Evolutionary conservation across 345 rosid genomes (phyloP).

Genomic region (Citrus reticulata): DNA sequence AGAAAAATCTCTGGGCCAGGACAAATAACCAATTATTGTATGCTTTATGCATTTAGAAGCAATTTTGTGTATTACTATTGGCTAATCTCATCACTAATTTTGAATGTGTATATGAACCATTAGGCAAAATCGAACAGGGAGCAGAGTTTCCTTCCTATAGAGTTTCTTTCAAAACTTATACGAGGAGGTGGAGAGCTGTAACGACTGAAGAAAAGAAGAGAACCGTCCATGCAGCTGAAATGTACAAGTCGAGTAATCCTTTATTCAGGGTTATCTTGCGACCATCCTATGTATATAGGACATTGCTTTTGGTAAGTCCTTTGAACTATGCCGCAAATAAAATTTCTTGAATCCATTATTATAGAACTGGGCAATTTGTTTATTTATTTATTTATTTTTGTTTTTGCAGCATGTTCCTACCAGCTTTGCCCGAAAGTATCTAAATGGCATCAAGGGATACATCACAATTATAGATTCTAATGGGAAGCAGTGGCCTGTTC

Average conservation of each 20-base stretch:
- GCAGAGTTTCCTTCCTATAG: not conserved
- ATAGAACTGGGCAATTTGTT: no score
- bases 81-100: not conserved
- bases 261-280: conserved; percentile 34
- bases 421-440: conserved; percentile 39
- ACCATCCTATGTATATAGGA: conserved; percentile 31
- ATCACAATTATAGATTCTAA: conserved; percentile 39
- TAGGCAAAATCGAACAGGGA: conserved; percentile 3
- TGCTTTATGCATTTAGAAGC: conserved; percentile 3
- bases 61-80: conserved; percentile 5
- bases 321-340: not conserved
- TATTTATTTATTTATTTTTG: not conserved
- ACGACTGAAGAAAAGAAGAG: conserved; percentile 28
- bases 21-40: conserved; percentile 22
- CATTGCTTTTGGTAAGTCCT: conserved; percentile 31
- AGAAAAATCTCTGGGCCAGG: conserved; percentile 8
- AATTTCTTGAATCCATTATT: not conserved
- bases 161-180: not conserved
- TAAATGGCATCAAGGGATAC: conserved; percentile 31
- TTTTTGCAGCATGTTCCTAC: conserved; percentile 48
- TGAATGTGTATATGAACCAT: conserved; percentile 7
- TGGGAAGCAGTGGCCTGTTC: conserved; percentile 49
- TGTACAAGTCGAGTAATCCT: conserved; percentile 30
- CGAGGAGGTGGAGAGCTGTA: conserved; percentile 26
- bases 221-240: conserved; percentile 24